phyloP scores from a whole-genome alignment of 108 stramenopile species.

The Schizochytrium sp. region DNA sequence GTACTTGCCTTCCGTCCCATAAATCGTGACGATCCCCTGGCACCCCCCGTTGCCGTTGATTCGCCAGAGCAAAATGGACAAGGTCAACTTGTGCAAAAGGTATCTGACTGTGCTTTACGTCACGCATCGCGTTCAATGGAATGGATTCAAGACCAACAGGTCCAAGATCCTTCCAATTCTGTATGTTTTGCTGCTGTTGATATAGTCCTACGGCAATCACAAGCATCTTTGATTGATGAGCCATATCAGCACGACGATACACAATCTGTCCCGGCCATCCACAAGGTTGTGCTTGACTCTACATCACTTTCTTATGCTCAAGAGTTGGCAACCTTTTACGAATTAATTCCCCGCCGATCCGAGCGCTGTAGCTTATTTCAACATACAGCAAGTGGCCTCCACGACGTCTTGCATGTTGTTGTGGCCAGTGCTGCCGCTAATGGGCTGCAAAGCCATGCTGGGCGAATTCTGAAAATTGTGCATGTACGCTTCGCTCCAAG shows the following conservation, averaged over 20 bases:
- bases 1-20: not conserved
- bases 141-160: not conserved
- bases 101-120: not conserved
- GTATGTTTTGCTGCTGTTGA: not conserved
- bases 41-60: not conserved
- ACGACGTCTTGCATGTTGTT: not conserved
- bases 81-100: not conserved
- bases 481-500: not conserved
- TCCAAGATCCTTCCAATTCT: not conserved
- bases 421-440: not conserved
- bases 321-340: not conserved
- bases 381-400: constrained; percentile 25
- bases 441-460: not conserved
- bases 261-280: not conserved
- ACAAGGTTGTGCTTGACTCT: not conserved
- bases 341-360: not conserved
- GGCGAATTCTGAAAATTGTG: not conserved
- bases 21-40: not conserved
- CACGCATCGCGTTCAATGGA: not conserved
- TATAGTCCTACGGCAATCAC: not conserved
- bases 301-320: not conserved
- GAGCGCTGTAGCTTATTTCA: constrained; percentile 42
- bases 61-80: not conserved
- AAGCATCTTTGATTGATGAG: not conserved
- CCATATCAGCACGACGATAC: not conserved